These are phyloP conservation scores for Sarocladium brachiariae DNA, from an alignment of 2,329 filamentous ascomycete genomes.

Conservation along the genomic window DNA sequence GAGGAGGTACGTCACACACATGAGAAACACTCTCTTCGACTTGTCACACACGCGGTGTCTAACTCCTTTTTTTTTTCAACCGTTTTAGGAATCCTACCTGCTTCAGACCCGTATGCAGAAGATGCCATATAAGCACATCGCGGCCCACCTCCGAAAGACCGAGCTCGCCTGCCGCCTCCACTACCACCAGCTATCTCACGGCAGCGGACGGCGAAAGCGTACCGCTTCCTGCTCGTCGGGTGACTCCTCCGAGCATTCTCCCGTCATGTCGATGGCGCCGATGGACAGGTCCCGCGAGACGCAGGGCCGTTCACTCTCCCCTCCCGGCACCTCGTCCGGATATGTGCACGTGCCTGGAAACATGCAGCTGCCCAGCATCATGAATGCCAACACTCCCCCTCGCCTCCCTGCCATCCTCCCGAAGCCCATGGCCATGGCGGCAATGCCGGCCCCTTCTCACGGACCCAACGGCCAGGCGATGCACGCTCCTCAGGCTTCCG, in stretches of 20 bases:
- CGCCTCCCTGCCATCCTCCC: conserved; percentile 57
- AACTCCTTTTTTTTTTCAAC: too few species aligned
- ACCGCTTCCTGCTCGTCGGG: conserved; percentile 63
- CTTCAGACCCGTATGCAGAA: conserved; percentile 79
- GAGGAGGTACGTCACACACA: conserved; percentile 64
- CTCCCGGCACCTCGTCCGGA: conserved; percentile 37
- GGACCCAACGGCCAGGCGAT: conserved; percentile 4
- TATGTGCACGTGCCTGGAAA: conserved; percentile 39
- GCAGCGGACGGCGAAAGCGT: conserved; percentile 72
- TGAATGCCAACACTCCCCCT: conserved; percentile 35
- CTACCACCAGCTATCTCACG: conserved; percentile 79
- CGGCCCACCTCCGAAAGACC: conserved; percentile 77
- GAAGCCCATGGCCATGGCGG: conserved; percentile 49
- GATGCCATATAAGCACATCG: conserved; percentile 89
- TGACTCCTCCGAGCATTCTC: conserved; percentile 44
- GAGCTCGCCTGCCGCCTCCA: conserved; percentile 82
- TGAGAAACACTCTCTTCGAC: too few species aligned
- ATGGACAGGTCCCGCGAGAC: conserved; percentile 43
- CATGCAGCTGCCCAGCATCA: conserved; percentile 49
- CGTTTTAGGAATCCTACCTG: conserved; percentile 76
- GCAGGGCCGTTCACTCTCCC: conserved; percentile 40
- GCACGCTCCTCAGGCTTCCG: background rate
- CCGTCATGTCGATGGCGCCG: conserved; percentile 37
- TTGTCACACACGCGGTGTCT: too few species aligned
- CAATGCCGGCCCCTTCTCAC: background rate